Evolutionary conservation across 2,329 filamentous ascomycete species (phyloP).

Genomic region (Fusarium concolor): DNA sequence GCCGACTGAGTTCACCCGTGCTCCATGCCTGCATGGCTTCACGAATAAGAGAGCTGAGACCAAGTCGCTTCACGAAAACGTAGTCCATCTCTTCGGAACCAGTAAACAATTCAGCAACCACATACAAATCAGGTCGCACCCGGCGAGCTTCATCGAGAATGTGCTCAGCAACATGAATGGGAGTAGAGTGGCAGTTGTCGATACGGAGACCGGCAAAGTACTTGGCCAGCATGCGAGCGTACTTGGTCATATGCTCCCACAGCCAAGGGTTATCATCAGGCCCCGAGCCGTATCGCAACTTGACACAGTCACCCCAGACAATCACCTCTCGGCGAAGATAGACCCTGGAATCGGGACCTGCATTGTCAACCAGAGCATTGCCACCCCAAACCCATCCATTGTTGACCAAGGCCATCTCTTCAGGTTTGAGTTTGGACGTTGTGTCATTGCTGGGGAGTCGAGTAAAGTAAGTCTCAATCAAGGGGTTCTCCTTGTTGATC

Average conservation of each 20-base stretch:
- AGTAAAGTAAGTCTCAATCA: conserved; percentile 96
- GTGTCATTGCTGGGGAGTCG: conserved; percentile 82
- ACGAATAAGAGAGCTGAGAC: conserved; percentile 89
- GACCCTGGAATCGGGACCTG: conserved; percentile 87
- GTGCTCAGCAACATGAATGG: conserved; percentile 92
- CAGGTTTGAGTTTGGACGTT: conserved; percentile 80
- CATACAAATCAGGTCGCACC: conserved; percentile 87
- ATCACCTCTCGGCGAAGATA: conserved; percentile 97
- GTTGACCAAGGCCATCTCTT: conserved; percentile 86
- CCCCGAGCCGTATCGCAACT: conserved; percentile 86
- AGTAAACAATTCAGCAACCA: conserved; percentile 95
- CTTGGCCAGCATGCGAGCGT: conserved; percentile 91
- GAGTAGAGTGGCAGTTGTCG: conserved; percentile 98
- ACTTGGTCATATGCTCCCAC: conserved; percentile 96
- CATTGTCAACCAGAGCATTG: conserved; percentile 93
- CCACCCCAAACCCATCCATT: conserved; percentile 99
- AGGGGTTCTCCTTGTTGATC: conserved; percentile 79
- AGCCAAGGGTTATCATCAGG: conserved; percentile 90
- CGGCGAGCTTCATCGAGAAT: conserved; percentile 93
- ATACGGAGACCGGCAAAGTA: conserved; percentile 97
- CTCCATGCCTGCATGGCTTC: conserved; percentile 99
- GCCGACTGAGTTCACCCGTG: conserved; percentile 88
- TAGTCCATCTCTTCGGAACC: conserved; percentile 97
- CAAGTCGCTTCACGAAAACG: conserved; percentile 91
- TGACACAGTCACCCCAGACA: conserved; percentile 98